A percentile compares a stretch with the other conserved stretches of the same genome.
Evolutionary conservation across 331 rosid species (phyloP).

Genomic region (Arachis monticola): DNA sequence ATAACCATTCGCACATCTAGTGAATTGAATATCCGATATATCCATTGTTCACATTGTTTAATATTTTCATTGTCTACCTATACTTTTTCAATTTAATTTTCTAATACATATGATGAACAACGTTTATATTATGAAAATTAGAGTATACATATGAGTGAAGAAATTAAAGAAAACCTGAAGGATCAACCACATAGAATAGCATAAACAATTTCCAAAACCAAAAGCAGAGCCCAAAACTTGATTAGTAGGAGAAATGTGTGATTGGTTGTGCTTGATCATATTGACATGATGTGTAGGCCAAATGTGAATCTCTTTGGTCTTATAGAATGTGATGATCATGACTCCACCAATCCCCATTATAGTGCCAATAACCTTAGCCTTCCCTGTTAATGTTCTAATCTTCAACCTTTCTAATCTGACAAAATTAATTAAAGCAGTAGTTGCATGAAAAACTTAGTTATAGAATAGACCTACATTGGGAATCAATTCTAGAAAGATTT

Average conservation of each 20-base stretch:
- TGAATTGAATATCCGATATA: no score
- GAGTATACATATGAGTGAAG: neutral
- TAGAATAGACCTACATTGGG: neutral
- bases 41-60: no score
- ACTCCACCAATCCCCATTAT: conserved; percentile 40
- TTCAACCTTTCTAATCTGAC: conserved; percentile 37
- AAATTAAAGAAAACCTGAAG: conserved; percentile 29
- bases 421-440: neutral
- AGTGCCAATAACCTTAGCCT: conserved; percentile 39
- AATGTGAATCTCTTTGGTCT: conserved; percentile 34
- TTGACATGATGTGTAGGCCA: conserved; percentile 38
- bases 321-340: conserved; percentile 43
- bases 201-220: conserved; percentile 34
- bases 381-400: conserved; percentile 32
- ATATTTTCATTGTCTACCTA: no score
- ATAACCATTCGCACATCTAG: no score
- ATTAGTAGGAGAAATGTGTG: neutral
- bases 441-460: neutral
- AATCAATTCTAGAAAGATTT: no score
- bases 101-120: no score
- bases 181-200: conserved; percentile 40
- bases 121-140: neutral
- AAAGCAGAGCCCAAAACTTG: conserved; percentile 24
- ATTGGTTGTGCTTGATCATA: neutral
- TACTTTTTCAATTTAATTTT: no score